phyloP scores from a whole-genome alignment of 1,284 basidiomycete species.

The Marasmius tenuissimus region DNA sequence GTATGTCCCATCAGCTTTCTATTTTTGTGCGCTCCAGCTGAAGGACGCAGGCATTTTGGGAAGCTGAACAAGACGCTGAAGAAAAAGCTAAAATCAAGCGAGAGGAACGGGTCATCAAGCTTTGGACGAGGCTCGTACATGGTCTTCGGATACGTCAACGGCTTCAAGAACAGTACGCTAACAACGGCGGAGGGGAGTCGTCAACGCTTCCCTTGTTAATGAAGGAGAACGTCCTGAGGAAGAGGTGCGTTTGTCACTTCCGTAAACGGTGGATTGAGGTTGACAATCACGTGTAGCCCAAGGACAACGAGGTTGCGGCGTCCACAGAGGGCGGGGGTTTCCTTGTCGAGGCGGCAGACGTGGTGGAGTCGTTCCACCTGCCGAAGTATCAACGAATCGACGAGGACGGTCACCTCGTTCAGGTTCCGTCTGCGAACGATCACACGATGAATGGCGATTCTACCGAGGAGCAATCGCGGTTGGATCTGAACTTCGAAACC shows the following conservation, averaged over 20 bases:
- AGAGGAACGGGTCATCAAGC: constrained; percentile 82
- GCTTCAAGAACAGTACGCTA: constrained; percentile 80
- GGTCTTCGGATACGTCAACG: constrained; percentile 85
- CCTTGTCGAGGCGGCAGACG: constrained; percentile 67
- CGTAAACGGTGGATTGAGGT: background rate
- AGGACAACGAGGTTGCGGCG: constrained; percentile 23
- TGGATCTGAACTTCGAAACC: constrained; percentile 4
- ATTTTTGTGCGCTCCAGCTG: constrained; percentile 6
- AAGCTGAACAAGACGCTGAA: constrained; percentile 75
- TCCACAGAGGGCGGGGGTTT: constrained; percentile 51
- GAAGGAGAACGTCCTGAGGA: constrained; percentile 17
- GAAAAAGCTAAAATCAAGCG: constrained; percentile 77
- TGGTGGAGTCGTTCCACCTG: constrained; percentile 69
- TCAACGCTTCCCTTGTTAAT: constrained; percentile 9
- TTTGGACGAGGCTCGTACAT: constrained; percentile 88
- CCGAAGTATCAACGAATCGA: constrained; percentile 55
- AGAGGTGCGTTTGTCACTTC: constrained; percentile 7
- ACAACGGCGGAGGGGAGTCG: constrained; percentile 27
- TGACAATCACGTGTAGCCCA: constrained; percentile 1
- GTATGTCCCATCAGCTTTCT: constrained; percentile 37
- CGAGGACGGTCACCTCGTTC: constrained; percentile 3
- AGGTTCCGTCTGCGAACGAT: background rate
- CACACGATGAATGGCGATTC: constrained; percentile 2
- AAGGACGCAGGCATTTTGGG: constrained; percentile 74
- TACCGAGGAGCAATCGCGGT: background rate